Evolutionary conservation across 352 stramenopile species (phyloP).

Genomic region (Stramenopiles sp.): DNA sequence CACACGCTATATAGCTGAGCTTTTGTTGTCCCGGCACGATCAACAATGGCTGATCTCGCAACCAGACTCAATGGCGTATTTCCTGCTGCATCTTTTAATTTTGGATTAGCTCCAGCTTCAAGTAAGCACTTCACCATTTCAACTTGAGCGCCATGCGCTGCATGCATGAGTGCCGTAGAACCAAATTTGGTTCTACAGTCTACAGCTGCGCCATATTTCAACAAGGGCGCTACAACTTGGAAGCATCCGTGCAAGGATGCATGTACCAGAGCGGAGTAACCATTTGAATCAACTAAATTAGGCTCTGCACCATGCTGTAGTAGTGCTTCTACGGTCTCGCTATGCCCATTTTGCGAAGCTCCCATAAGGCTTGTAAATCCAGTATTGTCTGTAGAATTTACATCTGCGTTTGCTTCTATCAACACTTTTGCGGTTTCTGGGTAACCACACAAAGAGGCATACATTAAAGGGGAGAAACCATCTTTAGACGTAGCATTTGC

Average conservation of each 20-base stretch:
- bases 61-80: background rate
- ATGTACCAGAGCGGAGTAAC: background rate
- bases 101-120: background rate
- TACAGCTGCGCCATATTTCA: background rate
- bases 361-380: conserved; percentile 20
- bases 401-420: background rate
- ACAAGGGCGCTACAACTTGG: background rate
- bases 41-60: background rate
- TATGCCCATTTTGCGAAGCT: conserved; percentile 17
- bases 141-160: background rate
- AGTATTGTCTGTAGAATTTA: conserved; percentile 13
- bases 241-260: background rate
- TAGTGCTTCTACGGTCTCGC: background rate
- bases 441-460: background rate
- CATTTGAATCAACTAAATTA: background rate
- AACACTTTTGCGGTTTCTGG: background rate
- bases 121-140: background rate
- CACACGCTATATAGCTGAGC: background rate
- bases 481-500: background rate
- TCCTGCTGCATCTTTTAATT: conserved; percentile 1
- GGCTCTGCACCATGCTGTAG: background rate
- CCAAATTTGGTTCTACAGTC: background rate
- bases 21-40: background rate
- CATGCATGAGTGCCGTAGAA: background rate
- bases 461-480: background rate